Conservation (phyloP, 2,329 filamentous ascomycete genomes). For the Phoma sp. region DNA sequence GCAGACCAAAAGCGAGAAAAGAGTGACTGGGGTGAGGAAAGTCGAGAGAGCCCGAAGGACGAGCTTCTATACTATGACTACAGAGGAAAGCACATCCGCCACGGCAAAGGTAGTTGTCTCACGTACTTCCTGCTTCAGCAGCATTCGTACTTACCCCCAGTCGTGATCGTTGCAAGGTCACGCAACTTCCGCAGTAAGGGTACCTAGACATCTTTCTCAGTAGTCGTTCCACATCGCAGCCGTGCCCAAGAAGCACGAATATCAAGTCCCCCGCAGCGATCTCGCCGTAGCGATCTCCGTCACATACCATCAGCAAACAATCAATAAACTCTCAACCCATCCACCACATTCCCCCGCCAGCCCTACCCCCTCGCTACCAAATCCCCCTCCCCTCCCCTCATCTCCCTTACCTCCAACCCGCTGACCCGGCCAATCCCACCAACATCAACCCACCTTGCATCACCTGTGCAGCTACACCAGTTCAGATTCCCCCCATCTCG, state of each 20-base stretch:
- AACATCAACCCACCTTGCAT: not conserved
- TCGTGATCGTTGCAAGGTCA: too few relatives aligned
- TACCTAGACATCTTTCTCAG: too few relatives aligned
- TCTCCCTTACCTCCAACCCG: slow-evolving; percentile 8
- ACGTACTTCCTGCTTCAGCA: not conserved
- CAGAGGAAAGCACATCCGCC: not conserved
- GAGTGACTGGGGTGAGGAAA: not conserved
- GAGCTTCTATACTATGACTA: not conserved
- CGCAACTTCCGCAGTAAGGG: too few relatives aligned
- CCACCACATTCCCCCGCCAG: slow-evolving; percentile 11
- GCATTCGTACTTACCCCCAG: too few relatives aligned
- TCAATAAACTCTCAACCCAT: too few relatives aligned
- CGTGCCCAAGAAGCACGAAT: too few relatives aligned
- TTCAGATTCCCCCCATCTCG: not conserved
- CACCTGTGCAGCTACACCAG: not conserved
- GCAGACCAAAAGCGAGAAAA: slow-evolving; percentile 5
- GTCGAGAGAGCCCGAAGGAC: not conserved
- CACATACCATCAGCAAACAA: too few relatives aligned
- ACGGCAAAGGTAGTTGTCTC: not conserved
- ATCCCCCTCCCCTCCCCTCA: not conserved
- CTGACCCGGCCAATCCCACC: not conserved
- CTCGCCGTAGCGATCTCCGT: too few relatives aligned
- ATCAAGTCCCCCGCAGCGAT: too few relatives aligned
- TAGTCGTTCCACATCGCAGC: too few relatives aligned
- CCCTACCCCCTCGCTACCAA: slow-evolving; percentile 15